Conservation (phyloP, 495 filamentous ascomycete genomes). For the Sabuloglossum arenarium region DNA sequence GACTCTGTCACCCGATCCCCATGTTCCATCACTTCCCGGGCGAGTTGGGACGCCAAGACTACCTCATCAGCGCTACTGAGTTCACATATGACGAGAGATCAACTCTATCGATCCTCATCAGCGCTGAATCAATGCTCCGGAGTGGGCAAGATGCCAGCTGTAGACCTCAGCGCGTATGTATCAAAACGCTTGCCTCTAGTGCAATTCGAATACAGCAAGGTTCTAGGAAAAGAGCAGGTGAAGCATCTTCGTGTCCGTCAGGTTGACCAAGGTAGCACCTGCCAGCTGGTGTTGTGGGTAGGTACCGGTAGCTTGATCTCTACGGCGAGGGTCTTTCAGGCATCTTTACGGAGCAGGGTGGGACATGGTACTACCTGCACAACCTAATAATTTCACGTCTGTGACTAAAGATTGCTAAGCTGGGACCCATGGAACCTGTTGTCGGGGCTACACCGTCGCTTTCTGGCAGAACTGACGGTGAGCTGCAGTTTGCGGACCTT, state of each 20-base stretch:
- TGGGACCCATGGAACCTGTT: neutral
- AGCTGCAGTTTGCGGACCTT: neutral
- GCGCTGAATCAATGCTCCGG: neutral
- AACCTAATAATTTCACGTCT: neutral
- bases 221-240: constrained; percentile 2
- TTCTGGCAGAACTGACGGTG: neutral
- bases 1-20: constrained; percentile 16
- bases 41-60: constrained; percentile 6
- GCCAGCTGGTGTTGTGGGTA: neutral
- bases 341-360: constrained; percentile 5
- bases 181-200: neutral
- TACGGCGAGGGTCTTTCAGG: constrained; percentile 16
- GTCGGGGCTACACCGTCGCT: neutral
- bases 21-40: constrained; percentile 19
- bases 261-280: neutral
- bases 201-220: neutral
- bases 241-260: constrained; percentile 9
- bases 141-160: neutral
- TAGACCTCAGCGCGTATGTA: too few species aligned
- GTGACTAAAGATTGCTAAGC: too few species aligned
- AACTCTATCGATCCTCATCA: neutral
- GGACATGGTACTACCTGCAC: neutral
- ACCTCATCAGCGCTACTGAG: constrained; percentile 4
- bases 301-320: constrained; percentile 15
- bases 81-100: neutral